Evolutionary conservation across 176 grass and related monocot genomes (phyloP), one percentile per base, ranked within the genome.

Genomic region (Bothriochloa decipiens): DNA sequence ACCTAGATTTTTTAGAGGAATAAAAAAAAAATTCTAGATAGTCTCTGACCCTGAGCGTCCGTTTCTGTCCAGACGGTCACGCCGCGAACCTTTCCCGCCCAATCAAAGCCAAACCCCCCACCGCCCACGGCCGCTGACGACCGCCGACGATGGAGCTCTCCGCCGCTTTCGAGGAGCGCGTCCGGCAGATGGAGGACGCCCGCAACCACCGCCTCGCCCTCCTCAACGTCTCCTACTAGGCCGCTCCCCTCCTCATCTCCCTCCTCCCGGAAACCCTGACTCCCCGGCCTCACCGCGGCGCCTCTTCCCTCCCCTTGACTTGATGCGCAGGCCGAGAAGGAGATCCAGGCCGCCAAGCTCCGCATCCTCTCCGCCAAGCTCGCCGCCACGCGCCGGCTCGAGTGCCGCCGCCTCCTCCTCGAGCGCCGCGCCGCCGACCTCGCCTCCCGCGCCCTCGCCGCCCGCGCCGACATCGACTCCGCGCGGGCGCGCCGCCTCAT

Each of bases 121-220:
- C 77, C 6, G 40, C 36, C 33, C 67, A 7, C 74, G 49, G 36
- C 0, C 86, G 67, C 39, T 18, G 53, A 49, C 20, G 14, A 14
- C 10, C 78, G 35, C 66, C 35, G 27, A 11, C 40, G 70, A 95
- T 95, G 96, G 91, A 92, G 80, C 85, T 88, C 20, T 88, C 91
- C 14, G 85, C 87, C 63, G 84, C 88, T 39, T 98, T 98, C 87
- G 91, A 98, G 71, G 85, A 92, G 72, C 80, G 93, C 52, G 85
- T 98, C 83, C 89, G 82, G 72, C 87, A 93, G 82, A 95, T 98
- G 91, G 96, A 93, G 81, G 87, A 90, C 27, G 42, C 89, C 63
- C 91, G 92, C 82, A 88, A 70, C 83, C 96, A 90, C 60, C 85
- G 93, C 46, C 81, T 98, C 25, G 72, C 89, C 58, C 85, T 92